phyloP scores from a whole-genome alignment of 495 filamentous ascomycete genomes.

The Amphirosellinia nigrospora region DNA sequence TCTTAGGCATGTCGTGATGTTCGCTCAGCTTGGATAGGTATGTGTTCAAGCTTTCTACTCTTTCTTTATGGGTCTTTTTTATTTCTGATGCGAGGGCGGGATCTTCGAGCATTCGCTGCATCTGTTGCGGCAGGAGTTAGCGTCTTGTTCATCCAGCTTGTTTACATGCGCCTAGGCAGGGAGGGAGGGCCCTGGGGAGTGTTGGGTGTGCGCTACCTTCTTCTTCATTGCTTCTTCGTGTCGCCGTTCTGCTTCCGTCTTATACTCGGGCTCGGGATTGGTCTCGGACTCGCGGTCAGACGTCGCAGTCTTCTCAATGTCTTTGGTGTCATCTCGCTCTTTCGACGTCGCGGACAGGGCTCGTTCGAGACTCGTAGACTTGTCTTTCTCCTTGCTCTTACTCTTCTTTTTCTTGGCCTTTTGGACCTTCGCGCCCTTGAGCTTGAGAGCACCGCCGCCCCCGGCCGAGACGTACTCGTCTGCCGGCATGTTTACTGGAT shows the following conservation, averaged over 20 bases:
- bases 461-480: slow-evolving; percentile 73
- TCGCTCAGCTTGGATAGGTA: slow-evolving; percentile 91
- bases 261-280: slow-evolving; percentile 44
- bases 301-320: slow-evolving; percentile 26
- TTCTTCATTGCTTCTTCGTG: slow-evolving; percentile 81
- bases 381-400: slow-evolving; percentile 25
- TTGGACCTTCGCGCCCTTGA: slow-evolving; percentile 74
- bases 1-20: slow-evolving; percentile 97
- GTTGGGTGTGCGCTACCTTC: slow-evolving; percentile 63
- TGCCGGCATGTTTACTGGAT: slow-evolving; percentile 52
- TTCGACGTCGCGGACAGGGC: slow-evolving; percentile 37
- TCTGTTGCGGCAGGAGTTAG: slow-evolving; percentile 53
- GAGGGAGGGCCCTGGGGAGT: no score
- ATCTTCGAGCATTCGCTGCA: slow-evolving; percentile 67
- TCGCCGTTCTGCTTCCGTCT: slow-evolving; percentile 85
- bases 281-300: slow-evolving; percentile 30
- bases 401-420: slow-evolving; percentile 66
- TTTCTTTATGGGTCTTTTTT: slow-evolving; percentile 94
- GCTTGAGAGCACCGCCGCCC: slow-evolving; percentile 73
- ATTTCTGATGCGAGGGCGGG: slow-evolving; percentile 65
- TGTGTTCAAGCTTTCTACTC: slow-evolving; percentile 93
- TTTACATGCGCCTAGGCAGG: background rate
- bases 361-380: slow-evolving; percentile 41
- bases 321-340: slow-evolving; percentile 27
- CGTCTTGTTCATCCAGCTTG: background rate